Evolutionary conservation across 192 early-diverging fungal species (phyloP), one percentile per base, ranked within the genome.

Genomic region (Podila clonocystis): DNA sequence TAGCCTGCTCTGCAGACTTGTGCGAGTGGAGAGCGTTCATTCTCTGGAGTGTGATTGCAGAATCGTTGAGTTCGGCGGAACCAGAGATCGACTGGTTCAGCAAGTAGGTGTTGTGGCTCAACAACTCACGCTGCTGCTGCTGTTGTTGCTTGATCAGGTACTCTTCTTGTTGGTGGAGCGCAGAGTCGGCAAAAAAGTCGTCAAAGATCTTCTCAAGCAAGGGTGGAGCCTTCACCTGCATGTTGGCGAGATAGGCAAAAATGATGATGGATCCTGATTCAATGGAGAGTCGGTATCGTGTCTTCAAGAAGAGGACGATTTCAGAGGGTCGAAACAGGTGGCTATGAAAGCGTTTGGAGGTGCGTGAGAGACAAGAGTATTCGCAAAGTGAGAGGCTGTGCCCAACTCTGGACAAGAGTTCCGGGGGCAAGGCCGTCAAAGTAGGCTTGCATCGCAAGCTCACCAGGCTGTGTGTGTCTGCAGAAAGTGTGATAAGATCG

Each of bases 161-260:
- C 8, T 80, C 77, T 55, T 73, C 71, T 28, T 65, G 57, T 0
- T 70, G 63, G 30, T 55, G 50, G 34, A 78, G 58, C 26, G 58
- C 58, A 17, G 72, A 67, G 49, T 82, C 79, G 20, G 72, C 67
- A 30, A 85, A 85, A 65, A 85, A 85, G n/a, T 85, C 80, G 41
- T 85, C 79, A 63, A 85, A 77, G 36, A 85, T 82, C n/a, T 75
- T 64, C 28, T 85, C 84, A 3, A 85, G 75, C 31, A 85, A 29
- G 20, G 62, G 11, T 7, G 84, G 84, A 3, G 84, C 79, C 29
- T 72, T 75, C 57, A 75, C 52, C 31, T 79, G 79, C 58, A 85
- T 74, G 57, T 85, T 82, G 41, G 84, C 79, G 29, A 76, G 63
- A 62, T 85, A 85, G 4, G 84, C 79, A 64, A 82, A 85, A 31